Conservation (phyloP, 805 yeast genomes). For the Tetrapisispora namnaoensis region DNA sequence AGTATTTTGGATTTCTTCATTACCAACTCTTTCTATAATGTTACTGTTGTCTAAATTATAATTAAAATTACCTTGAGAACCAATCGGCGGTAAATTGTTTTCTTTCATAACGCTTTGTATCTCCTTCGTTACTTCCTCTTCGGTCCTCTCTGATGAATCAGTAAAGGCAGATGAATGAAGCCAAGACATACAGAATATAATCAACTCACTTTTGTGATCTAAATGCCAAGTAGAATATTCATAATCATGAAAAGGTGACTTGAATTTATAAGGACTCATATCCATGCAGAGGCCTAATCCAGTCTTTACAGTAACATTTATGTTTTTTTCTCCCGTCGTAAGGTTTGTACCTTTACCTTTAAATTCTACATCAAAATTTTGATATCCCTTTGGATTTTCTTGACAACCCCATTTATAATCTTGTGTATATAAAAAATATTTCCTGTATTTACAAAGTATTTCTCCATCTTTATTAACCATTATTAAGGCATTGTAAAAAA, state of each 20-base stretch:
- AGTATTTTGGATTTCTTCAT: slow-evolving; percentile 2
- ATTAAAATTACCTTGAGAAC: slow-evolving; percentile 22
- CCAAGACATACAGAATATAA: slow-evolving; percentile 87
- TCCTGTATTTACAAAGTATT: slow-evolving; percentile 57
- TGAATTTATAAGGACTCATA: slow-evolving; percentile 74
- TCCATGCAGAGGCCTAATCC: slow-evolving; percentile 92
- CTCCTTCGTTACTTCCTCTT: neutral
- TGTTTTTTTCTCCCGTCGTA: neutral
- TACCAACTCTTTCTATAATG: slow-evolving; percentile 4
- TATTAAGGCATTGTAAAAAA: slow-evolving; percentile 61
- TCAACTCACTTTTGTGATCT: slow-evolving; percentile 39
- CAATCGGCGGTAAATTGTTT: slow-evolving; percentile 12
- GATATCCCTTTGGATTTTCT: slow-evolving; percentile 58
- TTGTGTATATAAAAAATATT: slow-evolving; percentile 64
- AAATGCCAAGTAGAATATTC: slow-evolving; percentile 57
- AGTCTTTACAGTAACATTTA: slow-evolving; percentile 31
- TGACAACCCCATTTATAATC: slow-evolving; percentile 74
- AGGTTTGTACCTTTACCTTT: slow-evolving; percentile 8
- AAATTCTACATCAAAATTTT: slow-evolving; percentile 37
- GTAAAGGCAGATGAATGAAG: slow-evolving; percentile 41
- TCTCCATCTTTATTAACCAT: slow-evolving; percentile 52
- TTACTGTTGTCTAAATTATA: slow-evolving; percentile 13
- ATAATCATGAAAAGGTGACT: slow-evolving; percentile 63
- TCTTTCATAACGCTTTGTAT: slow-evolving; percentile 9
- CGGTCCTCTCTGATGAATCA: neutral